A percentile compares a stretch with the other conserved stretches of the same genome.
Conservation (phyloP, 371 early-diverging fungal genomes). For the Mucor irregularis region DNA sequence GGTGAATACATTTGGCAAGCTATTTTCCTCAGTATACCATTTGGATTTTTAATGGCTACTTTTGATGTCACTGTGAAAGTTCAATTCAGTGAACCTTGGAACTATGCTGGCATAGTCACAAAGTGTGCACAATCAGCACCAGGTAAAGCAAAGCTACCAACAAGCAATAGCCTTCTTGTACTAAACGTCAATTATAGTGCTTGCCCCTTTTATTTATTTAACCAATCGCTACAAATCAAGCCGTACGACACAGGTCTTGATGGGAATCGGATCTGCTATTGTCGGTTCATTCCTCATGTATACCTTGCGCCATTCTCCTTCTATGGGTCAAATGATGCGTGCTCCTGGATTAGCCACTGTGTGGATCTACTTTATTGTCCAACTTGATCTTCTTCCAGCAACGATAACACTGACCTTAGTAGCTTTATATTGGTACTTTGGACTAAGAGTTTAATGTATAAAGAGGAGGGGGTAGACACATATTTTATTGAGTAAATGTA, state of each 20-base stretch:
- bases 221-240: slow-evolving; percentile 53
- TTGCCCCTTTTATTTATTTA: slow-evolving; percentile 55
- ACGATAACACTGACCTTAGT: slow-evolving; percentile 46
- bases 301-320: slow-evolving; percentile 57
- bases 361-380: slow-evolving; percentile 61
- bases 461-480: background rate
- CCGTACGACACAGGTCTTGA: slow-evolving; percentile 39
- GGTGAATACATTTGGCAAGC: slow-evolving; percentile 58
- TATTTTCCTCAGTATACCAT: slow-evolving; percentile 56
- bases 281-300: slow-evolving; percentile 58
- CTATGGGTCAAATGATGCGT: slow-evolving; percentile 63
- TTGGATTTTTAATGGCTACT: slow-evolving; percentile 53
- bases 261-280: slow-evolving; percentile 42
- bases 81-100: slow-evolving; percentile 58
- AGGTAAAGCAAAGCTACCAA: slow-evolving; percentile 35
- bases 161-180: background rate
- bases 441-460: slow-evolving; percentile 15
- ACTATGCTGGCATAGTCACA: slow-evolving; percentile 28
- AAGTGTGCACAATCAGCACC: slow-evolving; percentile 50
- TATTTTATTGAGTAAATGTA: background rate
- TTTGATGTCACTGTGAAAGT: slow-evolving; percentile 63
- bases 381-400: slow-evolving; percentile 58
- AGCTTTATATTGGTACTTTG: slow-evolving; percentile 56
- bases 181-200: slow-evolving; percentile 26
- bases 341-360: slow-evolving; percentile 64